phyloP scores from a whole-genome alignment of 202 grass and related monocot genomes.

The Carex sylvatica region DNA sequence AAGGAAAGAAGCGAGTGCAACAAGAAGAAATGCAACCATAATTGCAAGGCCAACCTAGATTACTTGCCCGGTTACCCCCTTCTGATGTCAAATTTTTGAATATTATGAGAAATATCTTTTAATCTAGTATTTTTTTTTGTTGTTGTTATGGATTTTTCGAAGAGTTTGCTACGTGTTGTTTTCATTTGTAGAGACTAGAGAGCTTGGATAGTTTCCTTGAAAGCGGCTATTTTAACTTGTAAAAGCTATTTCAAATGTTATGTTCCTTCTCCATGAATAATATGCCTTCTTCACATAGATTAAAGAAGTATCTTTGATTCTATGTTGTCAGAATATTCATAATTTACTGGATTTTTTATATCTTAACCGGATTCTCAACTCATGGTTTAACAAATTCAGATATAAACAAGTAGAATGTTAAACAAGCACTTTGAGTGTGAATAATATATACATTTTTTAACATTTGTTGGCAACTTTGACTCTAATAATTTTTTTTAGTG shows the following conservation, averaged over 20 bases:
- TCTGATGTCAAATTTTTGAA: background rate
- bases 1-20: constrained; percentile 3
- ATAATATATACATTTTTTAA: too few relatives aligned
- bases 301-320: background rate
- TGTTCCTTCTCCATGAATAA: background rate
- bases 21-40: background rate
- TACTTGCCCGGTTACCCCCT: background rate
- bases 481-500: too few relatives aligned
- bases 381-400: too few relatives aligned
- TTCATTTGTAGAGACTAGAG: background rate
- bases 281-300: background rate
- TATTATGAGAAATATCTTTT: background rate
- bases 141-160: background rate
- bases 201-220: background rate
- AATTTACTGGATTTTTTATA: too few relatives aligned
- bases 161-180: background rate
- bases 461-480: too few relatives aligned
- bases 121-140: background rate
- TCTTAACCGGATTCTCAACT: too few relatives aligned
- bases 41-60: background rate
- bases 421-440: too few relatives aligned
- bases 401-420: too few relatives aligned
- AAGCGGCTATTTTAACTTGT: background rate
- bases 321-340: background rate
- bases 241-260: background rate